Evolutionary conservation across 2,329 filamentous ascomycete species (phyloP).

Genomic region (Orbilia ellipsospora): DNA sequence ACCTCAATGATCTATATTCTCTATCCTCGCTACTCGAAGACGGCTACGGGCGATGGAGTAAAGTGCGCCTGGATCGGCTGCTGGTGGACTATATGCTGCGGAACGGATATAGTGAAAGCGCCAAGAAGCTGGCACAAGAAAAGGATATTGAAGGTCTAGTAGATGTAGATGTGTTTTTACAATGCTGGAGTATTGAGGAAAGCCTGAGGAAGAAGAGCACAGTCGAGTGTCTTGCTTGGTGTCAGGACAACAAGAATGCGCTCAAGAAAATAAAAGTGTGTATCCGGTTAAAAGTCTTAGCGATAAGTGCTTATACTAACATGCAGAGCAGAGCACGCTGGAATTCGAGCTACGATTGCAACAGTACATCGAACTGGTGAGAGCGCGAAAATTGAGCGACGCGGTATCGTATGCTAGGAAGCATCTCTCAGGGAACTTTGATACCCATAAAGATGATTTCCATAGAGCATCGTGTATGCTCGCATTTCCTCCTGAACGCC

Average conservation of each 20-base stretch:
- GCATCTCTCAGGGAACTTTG: slow-evolving; percentile 77
- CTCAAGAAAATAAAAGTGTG: slow-evolving; percentile 84
- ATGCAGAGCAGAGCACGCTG: slow-evolving; percentile 73
- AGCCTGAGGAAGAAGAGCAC: slow-evolving; percentile 78
- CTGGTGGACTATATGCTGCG: slow-evolving; percentile 93
- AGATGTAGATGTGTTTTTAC: slow-evolving; percentile 86
- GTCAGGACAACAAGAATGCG: slow-evolving; percentile 90
- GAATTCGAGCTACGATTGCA: slow-evolving; percentile 94
- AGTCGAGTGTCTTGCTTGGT: slow-evolving; percentile 86
- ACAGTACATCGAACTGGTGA: slow-evolving; percentile 91
- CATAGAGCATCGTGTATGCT: slow-evolving; percentile 81
- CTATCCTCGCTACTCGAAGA: slow-evolving; percentile 88
- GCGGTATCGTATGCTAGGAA: slow-evolving; percentile 85
- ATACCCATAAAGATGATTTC: slow-evolving; percentile 76
- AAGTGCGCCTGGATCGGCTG: slow-evolving; percentile 81
- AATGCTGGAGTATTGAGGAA: slow-evolving; percentile 80
- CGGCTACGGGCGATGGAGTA: slow-evolving; percentile 91
- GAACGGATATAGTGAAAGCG: slow-evolving; percentile 82
- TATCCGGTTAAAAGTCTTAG: neutral
- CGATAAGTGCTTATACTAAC: slow-evolving; percentile 43
- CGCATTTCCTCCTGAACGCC: slow-evolving; percentile 74
- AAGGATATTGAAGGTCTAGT: slow-evolving; percentile 83
- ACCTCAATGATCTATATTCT: slow-evolving; percentile 82
- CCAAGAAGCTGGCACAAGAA: slow-evolving; percentile 77
- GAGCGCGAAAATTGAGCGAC: slow-evolving; percentile 76